Conservation (phyloP, 176 grass and related monocot species). For the Aegilops umbellulata region DNA sequence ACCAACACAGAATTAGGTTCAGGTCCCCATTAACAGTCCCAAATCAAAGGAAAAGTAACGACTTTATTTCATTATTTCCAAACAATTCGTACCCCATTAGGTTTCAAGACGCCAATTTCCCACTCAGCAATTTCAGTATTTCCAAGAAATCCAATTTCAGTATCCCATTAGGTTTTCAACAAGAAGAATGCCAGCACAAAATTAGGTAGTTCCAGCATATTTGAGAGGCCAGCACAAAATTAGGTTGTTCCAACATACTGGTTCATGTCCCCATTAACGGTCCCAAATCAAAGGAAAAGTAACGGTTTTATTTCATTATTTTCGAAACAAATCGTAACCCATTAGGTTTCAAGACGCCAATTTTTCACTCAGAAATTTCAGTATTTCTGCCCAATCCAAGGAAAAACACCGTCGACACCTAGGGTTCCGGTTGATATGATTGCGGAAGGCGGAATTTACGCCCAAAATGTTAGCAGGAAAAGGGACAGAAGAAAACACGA, state of each 20-base stretch:
- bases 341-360: neutral
- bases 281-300: too few species aligned
- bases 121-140: neutral
- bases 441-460: neutral
- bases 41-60: too few species aligned
- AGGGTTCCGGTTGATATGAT: neutral
- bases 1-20: neutral
- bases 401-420: neutral
- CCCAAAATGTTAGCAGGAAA: neutral
- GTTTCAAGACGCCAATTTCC: neutral
- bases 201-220: too few species aligned
- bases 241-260: neutral
- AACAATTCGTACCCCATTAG: neutral
- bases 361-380: neutral
- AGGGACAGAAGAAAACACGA: neutral
- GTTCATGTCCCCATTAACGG: neutral
- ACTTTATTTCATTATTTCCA: neutral
- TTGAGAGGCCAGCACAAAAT: neutral
- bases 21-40: neutral
- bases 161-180: too few species aligned
- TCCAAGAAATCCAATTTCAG: too few species aligned
- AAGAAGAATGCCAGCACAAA: too few species aligned
- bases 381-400: neutral
- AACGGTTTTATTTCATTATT: neutral
- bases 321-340: neutral